Conservation (phyloP, 2,329 filamentous ascomycete species). For the Sporothrix variecibatus region DNA sequence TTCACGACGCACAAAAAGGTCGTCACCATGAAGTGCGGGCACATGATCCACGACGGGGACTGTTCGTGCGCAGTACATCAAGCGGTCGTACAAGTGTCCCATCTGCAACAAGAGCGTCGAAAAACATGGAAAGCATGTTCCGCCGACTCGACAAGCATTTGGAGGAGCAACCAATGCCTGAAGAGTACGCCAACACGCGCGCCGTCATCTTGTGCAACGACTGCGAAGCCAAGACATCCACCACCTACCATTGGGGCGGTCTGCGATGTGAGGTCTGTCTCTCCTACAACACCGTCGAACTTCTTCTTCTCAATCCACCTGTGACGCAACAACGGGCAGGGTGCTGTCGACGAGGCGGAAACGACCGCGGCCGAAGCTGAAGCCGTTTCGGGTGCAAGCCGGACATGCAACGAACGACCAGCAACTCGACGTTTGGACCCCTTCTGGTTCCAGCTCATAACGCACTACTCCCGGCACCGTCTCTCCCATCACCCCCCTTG, state of each 20-base stretch:
- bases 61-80: conserved; percentile 88
- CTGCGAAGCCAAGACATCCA: conserved; percentile 83
- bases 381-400: background rate
- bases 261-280: conserved; percentile 78
- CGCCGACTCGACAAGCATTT: conserved; percentile 88
- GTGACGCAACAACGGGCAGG: conserved; percentile 35
- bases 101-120: conserved; percentile 96
- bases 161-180: conserved; percentile 86
- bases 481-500: background rate
- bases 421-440: background rate
- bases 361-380: background rate
- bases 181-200: conserved; percentile 74
- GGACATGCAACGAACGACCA: background rate
- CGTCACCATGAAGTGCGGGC: conserved; percentile 92
- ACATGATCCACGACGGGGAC: conserved; percentile 88
- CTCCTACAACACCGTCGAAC: conserved; percentile 69
- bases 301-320: conserved; percentile 57
- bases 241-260: conserved; percentile 91
- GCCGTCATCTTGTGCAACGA: conserved; percentile 93
- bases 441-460: background rate
- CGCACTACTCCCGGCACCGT: background rate
- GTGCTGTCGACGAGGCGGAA: background rate
- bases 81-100: conserved; percentile 90
- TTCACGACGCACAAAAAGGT: conserved; percentile 88
- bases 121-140: conserved; percentile 94